Conservation (phyloP, 176 grass and related monocot genomes). For the Eragrostis curvula region DNA sequence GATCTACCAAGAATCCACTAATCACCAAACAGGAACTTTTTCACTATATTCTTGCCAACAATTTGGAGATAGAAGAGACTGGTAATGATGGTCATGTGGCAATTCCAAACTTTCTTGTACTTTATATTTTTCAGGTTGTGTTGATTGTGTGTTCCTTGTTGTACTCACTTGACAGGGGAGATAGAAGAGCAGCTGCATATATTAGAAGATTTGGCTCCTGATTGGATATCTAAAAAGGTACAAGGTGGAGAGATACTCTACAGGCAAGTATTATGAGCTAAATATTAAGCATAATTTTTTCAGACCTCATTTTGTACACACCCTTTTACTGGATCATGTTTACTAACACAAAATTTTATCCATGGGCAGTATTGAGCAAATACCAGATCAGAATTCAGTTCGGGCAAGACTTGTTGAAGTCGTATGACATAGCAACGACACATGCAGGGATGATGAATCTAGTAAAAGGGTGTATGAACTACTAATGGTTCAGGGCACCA, state of each 20-base stretch:
- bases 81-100: slow-evolving; percentile 55
- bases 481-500: not conserved
- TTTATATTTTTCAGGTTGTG: slow-evolving; percentile 21
- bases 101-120: slow-evolving; percentile 25
- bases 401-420: slow-evolving; percentile 63
- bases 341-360: slow-evolving; percentile 1
- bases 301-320: not conserved
- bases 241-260: slow-evolving; percentile 72
- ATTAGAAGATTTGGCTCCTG: slow-evolving; percentile 71
- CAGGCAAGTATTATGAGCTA: slow-evolving; percentile 56
- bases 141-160: slow-evolving; percentile 13
- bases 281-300: not conserved
- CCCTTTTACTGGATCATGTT: not conserved
- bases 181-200: slow-evolving; percentile 80
- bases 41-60: slow-evolving; percentile 85
- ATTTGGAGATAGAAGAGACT: slow-evolving; percentile 88
- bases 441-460: slow-evolving; percentile 19
- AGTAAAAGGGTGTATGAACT: slow-evolving; percentile 4
- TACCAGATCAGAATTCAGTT: slow-evolving; percentile 58
- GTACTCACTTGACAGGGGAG: slow-evolving; percentile 58
- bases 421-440: slow-evolving; percentile 24
- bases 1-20: slow-evolving; percentile 61
- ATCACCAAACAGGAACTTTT: slow-evolving; percentile 93
- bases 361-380: slow-evolving; percentile 67
- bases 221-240: slow-evolving; percentile 78